Base-by-base conservation (phyloP, 2,329 filamentous ascomycete genomes). In the Colletotrichum sp. region DNA sequence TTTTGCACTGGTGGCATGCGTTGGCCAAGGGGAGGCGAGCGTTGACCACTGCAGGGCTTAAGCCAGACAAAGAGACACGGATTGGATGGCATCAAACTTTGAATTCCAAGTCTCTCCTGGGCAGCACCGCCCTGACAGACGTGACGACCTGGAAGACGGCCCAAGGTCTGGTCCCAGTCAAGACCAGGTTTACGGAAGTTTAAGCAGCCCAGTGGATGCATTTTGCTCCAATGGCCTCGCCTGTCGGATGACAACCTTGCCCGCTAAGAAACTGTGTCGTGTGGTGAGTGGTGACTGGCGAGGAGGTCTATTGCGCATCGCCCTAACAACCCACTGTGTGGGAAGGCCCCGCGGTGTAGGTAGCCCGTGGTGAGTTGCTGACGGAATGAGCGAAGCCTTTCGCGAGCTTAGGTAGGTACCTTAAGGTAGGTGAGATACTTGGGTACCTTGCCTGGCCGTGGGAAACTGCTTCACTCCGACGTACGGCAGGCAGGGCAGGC, bases 161-260 rank as follows among this genome's bases (percentile, higher is more conserved):
- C 65, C 58, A 64, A 36, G 48, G 22, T 56, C 27, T 68, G 66
- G 66, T 58, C 66, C 66, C 48, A 32, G 55, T 43, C 55, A 61
- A 56, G 39, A 69, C 70, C 39, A 55, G 70, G 70, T 69, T 62
- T 62, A 55, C 70, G 56, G 30, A 73, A 36, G 56, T 62, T 64
- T 52, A 68, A 70, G 30, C 71, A 73, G 39, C 30, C 61, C 39
- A 52, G 65, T 73, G 32, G 30, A 64, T 25, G 43, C 61, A 15
- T 27, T 5, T 55, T 55, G 60, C 65, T 69, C 70, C 52, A 69
- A 69, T 62, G 25, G 13, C n/a, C 56, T 56, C 65, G 30, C 70
- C 39, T 55, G 18, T 43, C 70, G 39, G 25, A n/a, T 36, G 30
- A 62, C 34, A 64, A 71, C 70, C 62, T 67, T 71, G 62, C 22